A percentile compares a stretch with the other conserved stretches of the same genome.
Conservation (phyloP, 176 grass and related monocot genomes). For the Secale cereale region DNA sequence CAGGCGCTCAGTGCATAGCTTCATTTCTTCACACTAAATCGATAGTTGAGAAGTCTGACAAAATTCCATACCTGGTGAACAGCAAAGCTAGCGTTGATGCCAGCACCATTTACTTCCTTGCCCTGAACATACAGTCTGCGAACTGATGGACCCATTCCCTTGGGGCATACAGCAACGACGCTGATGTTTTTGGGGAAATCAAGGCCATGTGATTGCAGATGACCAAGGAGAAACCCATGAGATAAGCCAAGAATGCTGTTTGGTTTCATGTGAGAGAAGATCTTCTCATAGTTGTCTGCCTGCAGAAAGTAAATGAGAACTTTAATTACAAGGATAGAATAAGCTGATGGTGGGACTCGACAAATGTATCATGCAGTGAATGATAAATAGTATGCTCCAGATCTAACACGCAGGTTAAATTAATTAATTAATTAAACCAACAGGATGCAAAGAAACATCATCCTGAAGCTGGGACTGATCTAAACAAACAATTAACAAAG, state of each 20-base stretch:
- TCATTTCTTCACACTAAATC: neutral
- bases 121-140: conserved; percentile 79
- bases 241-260: conserved; percentile 82
- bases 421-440: neutral
- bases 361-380: neutral
- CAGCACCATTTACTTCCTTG: conserved; percentile 84
- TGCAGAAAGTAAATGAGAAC: neutral
- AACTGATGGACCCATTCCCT: conserved; percentile 82
- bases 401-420: neutral
- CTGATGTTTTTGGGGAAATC: conserved; percentile 83
- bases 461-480: neutral
- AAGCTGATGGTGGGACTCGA: neutral
- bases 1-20: neutral
- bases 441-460: neutral
- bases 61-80: conserved; percentile 64
- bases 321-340: neutral
- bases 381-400: neutral
- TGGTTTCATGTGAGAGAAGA: conserved; percentile 87
- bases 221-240: conserved; percentile 76
- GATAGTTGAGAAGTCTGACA: neutral
- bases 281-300: conserved; percentile 87
- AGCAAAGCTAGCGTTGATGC: conserved; percentile 81
- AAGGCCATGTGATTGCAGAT: conserved; percentile 58
- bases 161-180: conserved; percentile 79
- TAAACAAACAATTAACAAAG: neutral